phyloP scores from a whole-genome alignment of 2,329 filamentous ascomycete genomes.

The Aciculosporium take region DNA sequence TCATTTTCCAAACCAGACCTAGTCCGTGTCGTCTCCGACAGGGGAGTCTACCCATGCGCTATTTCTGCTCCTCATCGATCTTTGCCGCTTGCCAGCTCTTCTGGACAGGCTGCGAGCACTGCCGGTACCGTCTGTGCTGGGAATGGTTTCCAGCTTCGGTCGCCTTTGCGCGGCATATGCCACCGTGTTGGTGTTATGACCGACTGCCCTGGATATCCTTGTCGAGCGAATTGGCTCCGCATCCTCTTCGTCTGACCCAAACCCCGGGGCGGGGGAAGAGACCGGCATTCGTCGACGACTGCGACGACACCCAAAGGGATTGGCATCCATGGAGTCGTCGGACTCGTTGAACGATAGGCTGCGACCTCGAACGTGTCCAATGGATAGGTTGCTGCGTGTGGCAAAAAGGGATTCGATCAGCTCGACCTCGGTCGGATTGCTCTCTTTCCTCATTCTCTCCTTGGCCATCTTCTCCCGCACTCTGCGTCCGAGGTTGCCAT shows the following conservation, averaged over 20 bases:
- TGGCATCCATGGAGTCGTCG: slow-evolving; percentile 18
- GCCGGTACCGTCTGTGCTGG: slow-evolving; percentile 24
- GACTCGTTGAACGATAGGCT: slow-evolving; percentile 25
- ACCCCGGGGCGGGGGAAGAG: slow-evolving; percentile 16
- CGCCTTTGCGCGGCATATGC: slow-evolving; percentile 24
- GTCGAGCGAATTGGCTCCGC: slow-evolving; percentile 15
- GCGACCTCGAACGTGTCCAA: slow-evolving; percentile 20
- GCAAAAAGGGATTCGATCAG: slow-evolving; percentile 28
- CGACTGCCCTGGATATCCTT: slow-evolving; percentile 12
- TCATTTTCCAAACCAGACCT: slow-evolving; percentile 1
- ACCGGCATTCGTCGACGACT: slow-evolving; percentile 15
- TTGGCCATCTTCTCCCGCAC: slow-evolving; percentile 31
- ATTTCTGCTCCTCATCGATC: slow-evolving; percentile 16
- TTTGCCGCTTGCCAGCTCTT: slow-evolving; percentile 17
- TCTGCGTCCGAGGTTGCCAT: slow-evolving; percentile 26
- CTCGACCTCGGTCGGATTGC: slow-evolving; percentile 26
- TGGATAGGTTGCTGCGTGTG: slow-evolving; percentile 17
- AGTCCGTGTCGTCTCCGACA: slow-evolving; percentile 24
- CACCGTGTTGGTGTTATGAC: slow-evolving; percentile 13
- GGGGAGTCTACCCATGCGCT: slow-evolving; percentile 18
- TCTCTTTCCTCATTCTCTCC: slow-evolving; percentile 31
- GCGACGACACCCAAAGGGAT: slow-evolving; percentile 15
- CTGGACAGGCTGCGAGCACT: slow-evolving; percentile 17
- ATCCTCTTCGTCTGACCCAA: slow-evolving; percentile 22
- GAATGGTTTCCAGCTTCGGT: slow-evolving; percentile 33